These are phyloP conservation scores for Phytophthora citricola DNA, from an alignment of 352 stramenopile genomes.

Conservation along the genomic window DNA sequence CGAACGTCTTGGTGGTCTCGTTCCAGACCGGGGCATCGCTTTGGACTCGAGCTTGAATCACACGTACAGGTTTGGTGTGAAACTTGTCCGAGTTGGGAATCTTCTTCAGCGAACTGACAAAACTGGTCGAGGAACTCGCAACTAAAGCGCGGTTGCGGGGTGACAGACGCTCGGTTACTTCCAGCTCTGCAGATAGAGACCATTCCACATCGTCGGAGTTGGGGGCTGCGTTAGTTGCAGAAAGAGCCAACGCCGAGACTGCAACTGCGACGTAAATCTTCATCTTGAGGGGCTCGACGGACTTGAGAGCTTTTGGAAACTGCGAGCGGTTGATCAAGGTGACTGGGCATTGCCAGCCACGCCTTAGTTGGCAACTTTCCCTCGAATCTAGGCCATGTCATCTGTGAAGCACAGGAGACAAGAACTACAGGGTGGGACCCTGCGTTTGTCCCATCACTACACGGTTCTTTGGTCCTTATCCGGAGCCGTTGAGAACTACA, in stretches of 20 bases:
- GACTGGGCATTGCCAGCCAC: not conserved
- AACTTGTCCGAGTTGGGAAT: constrained; percentile 25
- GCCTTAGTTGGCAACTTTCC: not conserved
- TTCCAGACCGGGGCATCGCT: constrained; percentile 47
- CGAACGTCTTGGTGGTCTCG: constrained; percentile 16
- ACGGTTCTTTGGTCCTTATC: not conserved
- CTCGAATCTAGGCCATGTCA: not conserved
- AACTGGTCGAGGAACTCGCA: constrained; percentile 14
- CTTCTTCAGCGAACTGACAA: constrained; percentile 8
- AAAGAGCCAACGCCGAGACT: constrained; percentile 19
- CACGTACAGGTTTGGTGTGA: constrained; percentile 39
- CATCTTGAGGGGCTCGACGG: constrained; percentile 8
- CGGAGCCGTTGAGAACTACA: not conserved
- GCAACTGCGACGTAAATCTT: constrained; percentile 32
- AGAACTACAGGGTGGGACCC: not conserved
- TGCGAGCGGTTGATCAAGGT: constrained; percentile 6
- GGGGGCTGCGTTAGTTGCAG: constrained; percentile 3
- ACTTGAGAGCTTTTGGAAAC: constrained; percentile 11
- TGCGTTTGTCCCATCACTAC: no score
- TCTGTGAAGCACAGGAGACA: not conserved
- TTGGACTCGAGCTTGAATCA: constrained; percentile 59
- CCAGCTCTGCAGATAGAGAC: constrained; percentile 26
- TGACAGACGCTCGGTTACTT: constrained; percentile 14
- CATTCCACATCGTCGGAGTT: constrained; percentile 21
- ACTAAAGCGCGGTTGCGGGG: constrained; percentile 21